Conservation (phyloP, 192 early-diverging fungal genomes). For the Coemansia sp. region DNA sequence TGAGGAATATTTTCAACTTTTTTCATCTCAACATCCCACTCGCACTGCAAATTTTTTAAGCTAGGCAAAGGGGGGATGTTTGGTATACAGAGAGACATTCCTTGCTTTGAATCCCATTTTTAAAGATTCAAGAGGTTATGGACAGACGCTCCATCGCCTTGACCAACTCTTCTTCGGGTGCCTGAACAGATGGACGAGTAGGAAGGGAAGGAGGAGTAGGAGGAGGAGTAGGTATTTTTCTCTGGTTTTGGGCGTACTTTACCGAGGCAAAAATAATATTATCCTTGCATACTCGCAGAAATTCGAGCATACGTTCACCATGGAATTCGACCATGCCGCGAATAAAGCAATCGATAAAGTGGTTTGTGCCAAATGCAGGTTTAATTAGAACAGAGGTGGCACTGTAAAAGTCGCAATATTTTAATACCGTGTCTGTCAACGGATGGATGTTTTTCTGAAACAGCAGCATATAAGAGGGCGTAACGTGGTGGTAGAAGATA, state of each 20-base stretch:
- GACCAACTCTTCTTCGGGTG: too few relatives aligned
- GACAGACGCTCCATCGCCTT: conserved; percentile 20
- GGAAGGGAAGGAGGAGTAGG: too few relatives aligned
- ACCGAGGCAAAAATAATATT: conserved; percentile 1
- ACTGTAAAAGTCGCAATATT: conserved; percentile 16
- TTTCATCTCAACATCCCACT: too few relatives aligned
- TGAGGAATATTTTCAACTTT: too few relatives aligned
- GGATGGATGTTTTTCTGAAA: conserved; percentile 14
- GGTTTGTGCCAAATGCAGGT: background rate
- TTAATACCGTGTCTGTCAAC: conserved; percentile 12
- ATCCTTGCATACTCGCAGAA: conserved; percentile 23
- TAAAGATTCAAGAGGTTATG: conserved; percentile 7
- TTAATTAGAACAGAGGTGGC: background rate
- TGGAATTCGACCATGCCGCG: conserved; percentile 32
- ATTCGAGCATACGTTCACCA: conserved; percentile 23
- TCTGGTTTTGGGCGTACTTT: conserved; percentile 1
- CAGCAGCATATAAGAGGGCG: conserved; percentile 8
- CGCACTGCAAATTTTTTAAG: too few relatives aligned
- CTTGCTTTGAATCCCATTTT: too few relatives aligned
- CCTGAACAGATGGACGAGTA: too few relatives aligned
- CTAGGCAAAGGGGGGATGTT: too few relatives aligned
- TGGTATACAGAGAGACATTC: too few relatives aligned
- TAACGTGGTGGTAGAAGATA: conserved; percentile 21
- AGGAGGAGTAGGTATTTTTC: too few relatives aligned
- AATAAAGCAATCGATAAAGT: conserved; percentile 45